phyloP scores from a whole-genome alignment of 495 filamentous ascomycete species.

The Penicillium daleae region DNA sequence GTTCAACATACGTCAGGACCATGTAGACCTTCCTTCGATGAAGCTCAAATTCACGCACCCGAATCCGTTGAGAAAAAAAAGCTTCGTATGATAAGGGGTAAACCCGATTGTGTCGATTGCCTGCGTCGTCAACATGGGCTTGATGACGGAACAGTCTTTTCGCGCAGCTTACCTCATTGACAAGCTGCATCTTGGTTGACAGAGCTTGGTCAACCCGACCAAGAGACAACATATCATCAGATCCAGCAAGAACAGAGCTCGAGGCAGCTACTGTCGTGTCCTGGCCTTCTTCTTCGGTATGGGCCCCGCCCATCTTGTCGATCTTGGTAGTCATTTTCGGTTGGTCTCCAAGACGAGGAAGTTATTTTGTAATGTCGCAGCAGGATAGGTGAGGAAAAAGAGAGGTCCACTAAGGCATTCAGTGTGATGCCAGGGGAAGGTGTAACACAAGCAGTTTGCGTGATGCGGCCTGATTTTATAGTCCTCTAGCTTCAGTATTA shows the following conservation, averaged over 20 bases:
- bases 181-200: slow-evolving; percentile 24
- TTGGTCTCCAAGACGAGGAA: neutral
- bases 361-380: neutral
- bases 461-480: neutral
- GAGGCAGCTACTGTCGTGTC: slow-evolving; percentile 6
- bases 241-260: slow-evolving; percentile 1
- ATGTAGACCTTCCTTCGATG: too few relatives aligned
- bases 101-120: slow-evolving; percentile 26
- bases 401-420: neutral
- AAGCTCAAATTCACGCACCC: slow-evolving; percentile 11
- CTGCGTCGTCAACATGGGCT: slow-evolving; percentile 7
- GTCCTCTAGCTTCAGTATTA: neutral
- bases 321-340: slow-evolving; percentile 9
- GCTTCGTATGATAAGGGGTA: slow-evolving; percentile 24
- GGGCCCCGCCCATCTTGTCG: slow-evolving; percentile 9
- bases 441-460: neutral
- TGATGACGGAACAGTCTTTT: neutral
- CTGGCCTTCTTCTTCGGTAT: neutral
- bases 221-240: slow-evolving; percentile 17
- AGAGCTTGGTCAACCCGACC: slow-evolving; percentile 20
- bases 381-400: neutral
- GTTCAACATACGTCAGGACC: neutral
- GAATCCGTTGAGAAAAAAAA: slow-evolving; percentile 29
- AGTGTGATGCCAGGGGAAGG: neutral
- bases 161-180: slow-evolving; percentile 18